Percentiles rank a stretch among this genome's conserved stretches.
phyloP scores from a whole-genome alignment of 768 basidiomycete species.

The Rossbeevera mucosa region DNA sequence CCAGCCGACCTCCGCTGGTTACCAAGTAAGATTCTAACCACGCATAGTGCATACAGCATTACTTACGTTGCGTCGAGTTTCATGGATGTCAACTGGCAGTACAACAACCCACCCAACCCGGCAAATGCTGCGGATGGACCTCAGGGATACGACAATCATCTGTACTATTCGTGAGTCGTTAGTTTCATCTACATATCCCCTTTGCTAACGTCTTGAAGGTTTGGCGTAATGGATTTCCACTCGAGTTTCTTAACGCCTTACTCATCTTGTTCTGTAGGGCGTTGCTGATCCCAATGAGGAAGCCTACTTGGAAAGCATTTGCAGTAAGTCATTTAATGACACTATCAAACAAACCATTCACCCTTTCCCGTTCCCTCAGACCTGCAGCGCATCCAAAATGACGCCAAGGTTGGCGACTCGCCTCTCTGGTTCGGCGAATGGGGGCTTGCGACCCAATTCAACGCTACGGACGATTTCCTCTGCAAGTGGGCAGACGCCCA shows the following conservation, averaged over 20 bases:
- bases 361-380: slow-evolving; percentile 38
- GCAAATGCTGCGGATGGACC: slow-evolving; percentile 64
- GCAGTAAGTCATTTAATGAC: slow-evolving; percentile 48
- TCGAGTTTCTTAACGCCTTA: neutral
- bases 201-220: slow-evolving; percentile 35
- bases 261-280: slow-evolving; percentile 40
- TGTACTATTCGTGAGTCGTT: slow-evolving; percentile 63
- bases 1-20: slow-evolving; percentile 26
- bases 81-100: slow-evolving; percentile 80
- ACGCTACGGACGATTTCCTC: slow-evolving; percentile 59
- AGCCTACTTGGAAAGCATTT: slow-evolving; percentile 63
- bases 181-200: neutral
- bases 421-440: slow-evolving; percentile 60
- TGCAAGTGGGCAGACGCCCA: slow-evolving; percentile 72
- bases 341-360: neutral
- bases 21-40: slow-evolving; percentile 33
- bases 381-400: slow-evolving; percentile 49
- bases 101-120: slow-evolving; percentile 65
- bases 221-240: slow-evolving; percentile 43
- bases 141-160: slow-evolving; percentile 72
- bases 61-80: slow-evolving; percentile 44
- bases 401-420: slow-evolving; percentile 40
- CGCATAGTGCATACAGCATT: neutral
- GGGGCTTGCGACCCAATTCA: slow-evolving; percentile 61
- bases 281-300: slow-evolving; percentile 61